A percentile compares a stretch with the other conserved stretches of the same genome.
phyloP scores from a whole-genome alignment of 257 asterid species.

The Ballota nigra region DNA sequence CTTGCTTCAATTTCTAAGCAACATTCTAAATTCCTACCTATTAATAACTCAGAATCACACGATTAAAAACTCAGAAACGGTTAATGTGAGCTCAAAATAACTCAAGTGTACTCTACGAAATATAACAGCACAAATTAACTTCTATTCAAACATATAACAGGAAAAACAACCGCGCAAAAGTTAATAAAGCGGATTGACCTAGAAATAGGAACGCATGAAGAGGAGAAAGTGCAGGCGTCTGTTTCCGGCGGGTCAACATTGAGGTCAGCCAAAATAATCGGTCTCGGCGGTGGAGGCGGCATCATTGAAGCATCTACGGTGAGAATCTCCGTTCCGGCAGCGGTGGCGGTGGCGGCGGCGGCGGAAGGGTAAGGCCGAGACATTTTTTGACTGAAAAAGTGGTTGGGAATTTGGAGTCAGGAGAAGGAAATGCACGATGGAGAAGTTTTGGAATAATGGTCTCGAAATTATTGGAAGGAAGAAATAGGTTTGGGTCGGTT shows the following conservation, averaged over 20 bases:
- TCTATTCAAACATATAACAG: neutral
- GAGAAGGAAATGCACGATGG: slow-evolving; percentile 6
- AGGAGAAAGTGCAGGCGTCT: slow-evolving; percentile 36
- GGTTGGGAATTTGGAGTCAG: slow-evolving; percentile 20
- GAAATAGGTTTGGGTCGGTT: slow-evolving; percentile 48
- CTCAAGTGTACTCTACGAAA: slow-evolving; percentile 4
- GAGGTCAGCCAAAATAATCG: slow-evolving; percentile 67
- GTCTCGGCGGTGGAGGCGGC: slow-evolving; percentile 37
- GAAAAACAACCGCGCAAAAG: neutral
- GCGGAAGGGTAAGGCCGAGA: slow-evolving; percentile 31
- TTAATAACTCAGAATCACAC: neutral
- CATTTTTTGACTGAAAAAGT: slow-evolving; percentile 26
- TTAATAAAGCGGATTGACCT: slow-evolving; percentile 32
- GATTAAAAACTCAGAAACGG: neutral
- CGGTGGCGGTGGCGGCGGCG: slow-evolving; percentile 16
- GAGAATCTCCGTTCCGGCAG: slow-evolving; percentile 29
- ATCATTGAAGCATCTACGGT: slow-evolving; percentile 30
- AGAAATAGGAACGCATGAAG: slow-evolving; percentile 36
- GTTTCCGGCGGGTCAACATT: slow-evolving; percentile 71
- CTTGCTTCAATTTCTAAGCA: neutral
- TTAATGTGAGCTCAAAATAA: neutral
- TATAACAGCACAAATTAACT: neutral
- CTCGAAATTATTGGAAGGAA: slow-evolving; percentile 9
- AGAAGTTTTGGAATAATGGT: neutral
- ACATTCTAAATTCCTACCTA: neutral